Evolutionary conservation across 2,329 filamentous ascomycete genomes (phyloP).

Genomic region (Exophiala aquamarina): DNA sequence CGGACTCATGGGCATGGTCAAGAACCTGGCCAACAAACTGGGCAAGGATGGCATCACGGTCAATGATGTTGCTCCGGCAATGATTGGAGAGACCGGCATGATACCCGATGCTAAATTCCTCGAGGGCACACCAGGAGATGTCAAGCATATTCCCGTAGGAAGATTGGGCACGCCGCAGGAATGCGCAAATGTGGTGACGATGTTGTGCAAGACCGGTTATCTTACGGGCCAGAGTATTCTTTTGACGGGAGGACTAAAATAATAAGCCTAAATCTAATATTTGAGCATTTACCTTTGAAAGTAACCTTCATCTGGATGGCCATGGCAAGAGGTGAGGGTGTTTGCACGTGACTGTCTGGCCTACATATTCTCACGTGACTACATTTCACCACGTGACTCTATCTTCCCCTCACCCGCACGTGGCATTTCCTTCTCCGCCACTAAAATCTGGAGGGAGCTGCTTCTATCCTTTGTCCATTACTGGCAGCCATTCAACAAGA

Average conservation of each 20-base stretch:
- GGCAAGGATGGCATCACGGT: conserved; percentile 63
- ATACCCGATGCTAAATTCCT: conserved; percentile 56
- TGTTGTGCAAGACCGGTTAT: conserved; percentile 62
- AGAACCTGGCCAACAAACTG: conserved; percentile 60
- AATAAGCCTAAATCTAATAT: no score
- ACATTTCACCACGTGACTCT: no score
- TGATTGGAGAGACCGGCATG: conserved; percentile 67
- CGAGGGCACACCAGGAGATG: conserved; percentile 57
- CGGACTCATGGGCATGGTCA: conserved; percentile 65
- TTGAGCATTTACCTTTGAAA: no score
- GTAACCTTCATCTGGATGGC: no score
- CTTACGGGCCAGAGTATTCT: conserved; percentile 58
- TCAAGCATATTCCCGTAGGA: conserved; percentile 60
- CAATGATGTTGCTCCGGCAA: conserved; percentile 68
- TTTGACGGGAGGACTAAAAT: conserved; percentile 55
- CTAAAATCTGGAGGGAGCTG: no score
- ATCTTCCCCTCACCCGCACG: no score
- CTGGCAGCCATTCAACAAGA: no score
- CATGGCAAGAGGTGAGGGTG: no score
- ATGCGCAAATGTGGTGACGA: conserved; percentile 60
- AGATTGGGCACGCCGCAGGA: conserved; percentile 59
- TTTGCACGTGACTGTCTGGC: no score
- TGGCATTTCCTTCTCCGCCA: no score
- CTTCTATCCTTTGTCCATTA: no score
- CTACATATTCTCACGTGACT: no score